Evolutionary conservation across 768 basidiomycete genomes (phyloP), one percentile per base, ranked within the genome.

Genomic region (Ramaria rubella): DNA sequence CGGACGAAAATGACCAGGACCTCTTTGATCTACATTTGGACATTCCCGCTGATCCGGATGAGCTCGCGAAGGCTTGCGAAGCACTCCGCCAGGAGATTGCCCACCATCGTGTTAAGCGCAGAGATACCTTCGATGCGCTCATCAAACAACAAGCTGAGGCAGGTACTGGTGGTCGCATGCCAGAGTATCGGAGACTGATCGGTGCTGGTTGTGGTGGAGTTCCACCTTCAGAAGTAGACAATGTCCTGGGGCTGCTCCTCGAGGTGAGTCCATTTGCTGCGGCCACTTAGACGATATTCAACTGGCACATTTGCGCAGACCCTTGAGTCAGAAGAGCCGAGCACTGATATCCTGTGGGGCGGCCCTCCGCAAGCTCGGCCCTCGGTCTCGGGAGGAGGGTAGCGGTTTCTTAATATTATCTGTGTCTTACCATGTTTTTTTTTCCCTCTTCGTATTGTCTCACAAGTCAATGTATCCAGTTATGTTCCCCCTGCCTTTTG

Each of bases 121-220:
- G 81, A 62, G 77, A 76, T 12, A 75, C 82, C 58, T 92, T 96
- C 62, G 85, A 87, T 49, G 81, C 82, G 57, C 76, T 90, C 61
- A 88, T 88, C 11, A 79, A 76, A 29, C 86, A 89, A 70, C 89
- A 94, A 67, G 87, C 90, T 19, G 91, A 94, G 70, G 85, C 89
- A 0, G 94, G 94, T 4, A 96, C 94, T 0, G 84, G 87, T 29
- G 90, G 89, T 38, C 78, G 85, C 60, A 94, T 98, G 84, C 77
- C 80, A 4, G 88, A 94, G 61, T 99, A 97, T 68, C 76, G 94
- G 62, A 77, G 86, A 60, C 70, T 99, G 51, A 94, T 99, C 63
- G 86, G 87, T 30, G 85, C 91, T 15, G 94, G 91, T 0, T 95
- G 91, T 72, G 92, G 92, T 23, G 88, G 90, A 0, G 80, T 94